A percentile compares a stretch with the other conserved stretches of the same genome.
These are phyloP conservation scores for Sclerospora graminicola DNA, from an alignment of 352 stramenopile genomes.

Conservation along the genomic window DNA sequence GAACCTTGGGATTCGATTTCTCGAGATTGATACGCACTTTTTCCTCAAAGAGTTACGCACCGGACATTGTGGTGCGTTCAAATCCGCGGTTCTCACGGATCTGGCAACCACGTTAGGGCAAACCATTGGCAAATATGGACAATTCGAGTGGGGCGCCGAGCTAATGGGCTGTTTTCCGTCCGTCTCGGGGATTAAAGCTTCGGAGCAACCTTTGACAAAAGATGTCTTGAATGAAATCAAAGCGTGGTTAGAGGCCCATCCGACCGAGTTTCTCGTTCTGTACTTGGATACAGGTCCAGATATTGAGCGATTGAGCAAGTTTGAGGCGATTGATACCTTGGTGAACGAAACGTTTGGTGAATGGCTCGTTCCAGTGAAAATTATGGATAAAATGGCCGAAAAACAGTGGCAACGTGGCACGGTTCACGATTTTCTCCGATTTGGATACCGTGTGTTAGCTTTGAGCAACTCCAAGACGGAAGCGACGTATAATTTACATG, in stretches of 20 bases:
- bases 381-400: conserved; percentile 25
- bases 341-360: conserved; percentile 38
- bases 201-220: conserved; percentile 31
- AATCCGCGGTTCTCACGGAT: conserved; percentile 18
- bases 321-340: conserved; percentile 26
- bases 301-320: conserved; percentile 24
- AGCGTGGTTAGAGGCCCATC: conserved; percentile 36
- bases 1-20: conserved; percentile 41
- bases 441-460: conserved; percentile 30
- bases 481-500: conserved; percentile 23
- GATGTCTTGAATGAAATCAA: conserved; percentile 37
- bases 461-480: conserved; percentile 34
- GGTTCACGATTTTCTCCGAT: conserved; percentile 32
- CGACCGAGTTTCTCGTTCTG: conserved; percentile 39
- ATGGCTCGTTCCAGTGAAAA: conserved; percentile 24
- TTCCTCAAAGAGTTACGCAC: conserved; percentile 41
- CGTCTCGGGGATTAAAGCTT: conserved; percentile 43
- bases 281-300: conserved; percentile 48
- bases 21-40: conserved; percentile 33
- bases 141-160: conserved; percentile 31
- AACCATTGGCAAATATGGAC: conserved; percentile 34
- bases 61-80: conserved; percentile 41
- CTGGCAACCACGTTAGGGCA: conserved; percentile 27
- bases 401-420: conserved; percentile 25
- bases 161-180: conserved; percentile 56